Evolutionary conservation across 805 yeast species (phyloP).

Genomic region (Saccharomyces paradoxus): DNA sequence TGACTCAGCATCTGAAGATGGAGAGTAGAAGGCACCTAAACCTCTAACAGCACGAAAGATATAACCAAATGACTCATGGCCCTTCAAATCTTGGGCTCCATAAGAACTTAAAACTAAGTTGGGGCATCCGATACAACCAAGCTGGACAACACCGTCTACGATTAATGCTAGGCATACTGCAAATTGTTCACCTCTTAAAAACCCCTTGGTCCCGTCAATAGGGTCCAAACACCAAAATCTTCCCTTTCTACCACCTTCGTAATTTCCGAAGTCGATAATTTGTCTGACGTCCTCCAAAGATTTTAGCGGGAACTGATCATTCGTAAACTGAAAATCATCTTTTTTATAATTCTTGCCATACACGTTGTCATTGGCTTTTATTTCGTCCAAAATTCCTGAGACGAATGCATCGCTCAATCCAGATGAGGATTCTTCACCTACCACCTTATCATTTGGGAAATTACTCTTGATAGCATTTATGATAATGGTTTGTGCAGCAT

Average conservation of each 20-base stretch:
- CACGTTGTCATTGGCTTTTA: slow-evolving; percentile 43
- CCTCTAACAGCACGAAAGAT: slow-evolving; percentile 28
- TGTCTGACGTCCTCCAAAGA: slow-evolving; percentile 45
- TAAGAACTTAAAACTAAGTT: slow-evolving; percentile 46
- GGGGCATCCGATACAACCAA: slow-evolving; percentile 96
- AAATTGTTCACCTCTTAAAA: slow-evolving; percentile 90
- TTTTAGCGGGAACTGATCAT: slow-evolving; percentile 28
- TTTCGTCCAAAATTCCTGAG: slow-evolving; percentile 49
- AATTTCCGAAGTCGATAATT: slow-evolving; percentile 72
- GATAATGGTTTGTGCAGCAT: slow-evolving; percentile 89
- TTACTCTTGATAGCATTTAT: slow-evolving; percentile 71
- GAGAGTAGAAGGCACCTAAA: slow-evolving; percentile 30
- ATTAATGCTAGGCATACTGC: slow-evolving; percentile 91
- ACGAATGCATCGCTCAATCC: slow-evolving; percentile 47
- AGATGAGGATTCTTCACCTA: slow-evolving; percentile 88
- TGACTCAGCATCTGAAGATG: slow-evolving; percentile 26
- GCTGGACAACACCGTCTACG: slow-evolving; percentile 72
- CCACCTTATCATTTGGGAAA: slow-evolving; percentile 79
- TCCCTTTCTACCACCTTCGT: slow-evolving; percentile 68
- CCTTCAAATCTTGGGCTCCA: slow-evolving; percentile 32
- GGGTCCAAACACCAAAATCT: slow-evolving; percentile 98
- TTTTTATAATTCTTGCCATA: slow-evolving; percentile 30
- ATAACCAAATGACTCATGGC: slow-evolving; percentile 26
- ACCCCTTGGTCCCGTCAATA: slow-evolving; percentile 96
- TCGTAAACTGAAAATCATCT: slow-evolving; percentile 18